These are phyloP conservation scores for Ophiostoma angusticollis DNA, from an alignment of 2,329 filamentous ascomycete species.

Conservation along the genomic window DNA sequence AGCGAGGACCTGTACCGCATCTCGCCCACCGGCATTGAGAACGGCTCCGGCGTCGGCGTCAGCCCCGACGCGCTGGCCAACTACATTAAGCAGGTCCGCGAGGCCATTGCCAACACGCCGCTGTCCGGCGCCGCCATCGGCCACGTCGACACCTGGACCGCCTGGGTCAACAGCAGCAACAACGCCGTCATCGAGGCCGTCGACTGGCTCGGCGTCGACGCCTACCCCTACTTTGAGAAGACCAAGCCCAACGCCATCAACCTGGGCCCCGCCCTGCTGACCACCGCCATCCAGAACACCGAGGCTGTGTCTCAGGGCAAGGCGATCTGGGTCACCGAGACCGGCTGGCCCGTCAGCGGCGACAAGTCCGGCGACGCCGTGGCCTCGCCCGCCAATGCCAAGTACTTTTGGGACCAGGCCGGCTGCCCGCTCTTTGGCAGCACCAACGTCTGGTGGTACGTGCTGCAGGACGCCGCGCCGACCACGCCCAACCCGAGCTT, in stretches of 20 bases:
- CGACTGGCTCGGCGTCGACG: conserved; percentile 76
- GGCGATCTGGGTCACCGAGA: conserved; percentile 77
- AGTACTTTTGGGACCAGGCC: conserved; percentile 69
- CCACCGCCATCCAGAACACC: conserved; percentile 50
- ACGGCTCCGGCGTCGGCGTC: conserved; percentile 47
- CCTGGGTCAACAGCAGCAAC: conserved; percentile 63
- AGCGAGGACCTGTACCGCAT: conserved; percentile 77
- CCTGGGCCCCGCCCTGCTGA: conserved; percentile 53
- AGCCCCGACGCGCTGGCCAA: conserved; percentile 47
- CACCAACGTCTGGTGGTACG: conserved; percentile 64
- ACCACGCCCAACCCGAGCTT: conserved; percentile 54
- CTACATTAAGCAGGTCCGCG: conserved; percentile 59
- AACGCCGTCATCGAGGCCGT: conserved; percentile 51
- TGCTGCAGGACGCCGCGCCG: conserved; percentile 52
- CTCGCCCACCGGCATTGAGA: conserved; percentile 54
- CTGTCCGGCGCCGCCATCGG: conserved; percentile 49
- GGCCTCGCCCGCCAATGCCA: conserved; percentile 53
- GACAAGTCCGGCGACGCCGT: conserved; percentile 47
- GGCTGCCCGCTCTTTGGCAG: conserved; percentile 57
- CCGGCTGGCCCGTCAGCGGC: conserved; percentile 72
- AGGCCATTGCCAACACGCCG: conserved; percentile 48
- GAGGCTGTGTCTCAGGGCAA: conserved; percentile 48
- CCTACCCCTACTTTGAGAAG: conserved; percentile 73
- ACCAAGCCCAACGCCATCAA: conserved; percentile 53
- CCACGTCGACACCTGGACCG: conserved; percentile 84